Conservation (phyloP, 2,329 filamentous ascomycete species). For the Leptographium radiaticola region DNA sequence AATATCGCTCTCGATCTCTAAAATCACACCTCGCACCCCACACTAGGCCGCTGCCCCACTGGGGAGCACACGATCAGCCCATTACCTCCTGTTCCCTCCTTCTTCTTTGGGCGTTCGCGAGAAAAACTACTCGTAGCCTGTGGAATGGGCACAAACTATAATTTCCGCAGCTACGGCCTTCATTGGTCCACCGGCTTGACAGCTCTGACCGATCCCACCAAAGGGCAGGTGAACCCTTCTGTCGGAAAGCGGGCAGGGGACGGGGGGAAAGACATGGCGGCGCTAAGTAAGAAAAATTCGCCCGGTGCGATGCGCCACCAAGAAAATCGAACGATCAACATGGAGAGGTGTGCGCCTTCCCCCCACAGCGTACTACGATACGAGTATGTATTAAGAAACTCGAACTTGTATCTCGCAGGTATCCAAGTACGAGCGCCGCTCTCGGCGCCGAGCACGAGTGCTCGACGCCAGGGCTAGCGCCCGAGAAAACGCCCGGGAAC, state of each 20-base stretch:
- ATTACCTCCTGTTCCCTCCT: neutral
- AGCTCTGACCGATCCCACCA: constrained; percentile 1
- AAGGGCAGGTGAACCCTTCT: neutral
- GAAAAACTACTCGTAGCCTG: neutral
- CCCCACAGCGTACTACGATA: neutral
- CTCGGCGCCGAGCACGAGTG: no score
- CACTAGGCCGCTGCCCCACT: neutral
- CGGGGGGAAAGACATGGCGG: neutral
- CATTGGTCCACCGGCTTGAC: neutral
- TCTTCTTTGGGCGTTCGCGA: neutral
- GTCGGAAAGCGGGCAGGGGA: neutral
- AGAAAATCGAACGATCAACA: constrained; percentile 4
- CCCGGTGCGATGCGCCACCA: constrained; percentile 2
- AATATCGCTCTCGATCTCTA: neutral
- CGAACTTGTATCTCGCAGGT: no score
- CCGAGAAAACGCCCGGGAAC: no score
- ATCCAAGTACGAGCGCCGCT: no score
- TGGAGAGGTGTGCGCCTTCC: neutral
- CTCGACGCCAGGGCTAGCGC: no score
- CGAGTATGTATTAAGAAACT: no score
- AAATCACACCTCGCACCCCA: neutral
- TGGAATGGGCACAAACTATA: constrained; percentile 1
- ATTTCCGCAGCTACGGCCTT: neutral
- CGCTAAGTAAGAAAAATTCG: neutral
- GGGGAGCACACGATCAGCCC: constrained; percentile 5